phyloP scores from a whole-genome alignment of 2,329 filamentous ascomycete species.

The Escovopsis weberi region DNA sequence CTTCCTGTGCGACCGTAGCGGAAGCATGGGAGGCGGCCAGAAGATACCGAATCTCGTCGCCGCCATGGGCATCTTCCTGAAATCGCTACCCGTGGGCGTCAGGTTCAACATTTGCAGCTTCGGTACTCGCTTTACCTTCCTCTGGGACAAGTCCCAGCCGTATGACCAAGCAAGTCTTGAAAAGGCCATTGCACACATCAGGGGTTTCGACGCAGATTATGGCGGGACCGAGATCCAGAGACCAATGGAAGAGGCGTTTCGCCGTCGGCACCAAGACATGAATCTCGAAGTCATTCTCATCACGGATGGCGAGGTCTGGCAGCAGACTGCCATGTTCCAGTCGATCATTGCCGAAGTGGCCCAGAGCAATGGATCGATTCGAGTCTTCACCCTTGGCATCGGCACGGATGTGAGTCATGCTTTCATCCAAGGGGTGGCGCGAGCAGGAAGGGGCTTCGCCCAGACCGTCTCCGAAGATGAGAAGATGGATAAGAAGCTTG shows the following conservation, averaged over 20 bases:
- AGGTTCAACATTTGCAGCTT: slow-evolving; percentile 62
- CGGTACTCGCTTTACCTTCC: slow-evolving; percentile 30
- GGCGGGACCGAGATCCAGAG: slow-evolving; percentile 39
- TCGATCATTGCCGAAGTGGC: slow-evolving; percentile 29
- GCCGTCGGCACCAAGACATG: slow-evolving; percentile 27
- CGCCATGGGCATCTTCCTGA: slow-evolving; percentile 49
- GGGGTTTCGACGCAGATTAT: slow-evolving; percentile 28
- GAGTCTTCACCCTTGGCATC: slow-evolving; percentile 42
- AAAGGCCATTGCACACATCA: slow-evolving; percentile 27
- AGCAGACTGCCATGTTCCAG: slow-evolving; percentile 26
- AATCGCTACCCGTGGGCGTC: slow-evolving; percentile 46
- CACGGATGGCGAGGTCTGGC: slow-evolving; percentile 42
- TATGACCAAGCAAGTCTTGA: slow-evolving; percentile 31
- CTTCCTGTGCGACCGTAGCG: slow-evolving; percentile 59
- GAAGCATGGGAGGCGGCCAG: slow-evolving; percentile 38
- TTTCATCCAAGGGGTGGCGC: slow-evolving; percentile 39
- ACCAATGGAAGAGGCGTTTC: slow-evolving; percentile 30
- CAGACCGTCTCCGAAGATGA: slow-evolving; percentile 49
- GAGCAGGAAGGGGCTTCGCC: slow-evolving; percentile 40
- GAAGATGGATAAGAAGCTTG: slow-evolving; percentile 52
- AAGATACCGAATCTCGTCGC: slow-evolving; percentile 39
- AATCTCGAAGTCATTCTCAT: slow-evolving; percentile 39
- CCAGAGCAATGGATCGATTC: slow-evolving; percentile 26
- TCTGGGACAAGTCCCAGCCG: slow-evolving; percentile 31
- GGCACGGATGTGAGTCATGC: slow-evolving; percentile 34